phyloP scores from a whole-genome alignment of 2,329 filamentous ascomycete species.

The Chaetomiaceae sp. region DNA sequence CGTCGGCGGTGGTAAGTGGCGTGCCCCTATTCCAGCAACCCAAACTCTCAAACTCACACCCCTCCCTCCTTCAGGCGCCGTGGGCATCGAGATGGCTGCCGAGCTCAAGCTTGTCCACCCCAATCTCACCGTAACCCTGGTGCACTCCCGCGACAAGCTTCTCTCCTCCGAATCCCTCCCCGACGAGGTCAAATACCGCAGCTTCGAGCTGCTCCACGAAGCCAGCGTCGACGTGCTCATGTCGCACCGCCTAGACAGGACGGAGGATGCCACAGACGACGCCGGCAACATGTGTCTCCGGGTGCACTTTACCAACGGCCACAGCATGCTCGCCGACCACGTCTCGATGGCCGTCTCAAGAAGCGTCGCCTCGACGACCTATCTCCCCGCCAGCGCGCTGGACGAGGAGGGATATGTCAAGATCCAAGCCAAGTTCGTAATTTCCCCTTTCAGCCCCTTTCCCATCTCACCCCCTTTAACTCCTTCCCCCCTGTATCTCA shows the following conservation, averaged over 20 bases:
- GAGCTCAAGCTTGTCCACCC: slow-evolving; percentile 69
- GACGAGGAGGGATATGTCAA: slow-evolving; percentile 62
- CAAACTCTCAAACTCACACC: not conserved
- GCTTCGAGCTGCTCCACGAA: slow-evolving; percentile 54
- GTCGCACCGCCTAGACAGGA: slow-evolving; percentile 50
- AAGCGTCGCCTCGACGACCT: slow-evolving; percentile 56
- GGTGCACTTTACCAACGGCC: slow-evolving; percentile 56
- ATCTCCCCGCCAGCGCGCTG: slow-evolving; percentile 55
- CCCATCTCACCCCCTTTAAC: too few relatives aligned
- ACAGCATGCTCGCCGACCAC: slow-evolving; percentile 55
- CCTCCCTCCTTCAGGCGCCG: slow-evolving; percentile 49
- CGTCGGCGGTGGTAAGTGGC: slow-evolving; percentile 54
- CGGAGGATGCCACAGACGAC: slow-evolving; percentile 40
- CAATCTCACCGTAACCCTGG: slow-evolving; percentile 60
- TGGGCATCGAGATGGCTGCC: slow-evolving; percentile 77
- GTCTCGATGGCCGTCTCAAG: slow-evolving; percentile 67
- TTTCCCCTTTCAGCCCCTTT: not conserved
- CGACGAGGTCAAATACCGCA: slow-evolving; percentile 61
- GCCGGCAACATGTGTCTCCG: slow-evolving; percentile 40
- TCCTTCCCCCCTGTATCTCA: too few relatives aligned
- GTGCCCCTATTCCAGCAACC: not conserved
- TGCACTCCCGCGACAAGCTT: slow-evolving; percentile 66
- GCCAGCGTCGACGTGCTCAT: slow-evolving; percentile 62
- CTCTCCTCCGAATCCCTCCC: slow-evolving; percentile 70
- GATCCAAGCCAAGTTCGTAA: slow-evolving; percentile 49